Percentiles rank a stretch among this genome's conserved stretches.
phyloP scores from a whole-genome alignment of 345 rosid species.

The Turnera subulata region DNA sequence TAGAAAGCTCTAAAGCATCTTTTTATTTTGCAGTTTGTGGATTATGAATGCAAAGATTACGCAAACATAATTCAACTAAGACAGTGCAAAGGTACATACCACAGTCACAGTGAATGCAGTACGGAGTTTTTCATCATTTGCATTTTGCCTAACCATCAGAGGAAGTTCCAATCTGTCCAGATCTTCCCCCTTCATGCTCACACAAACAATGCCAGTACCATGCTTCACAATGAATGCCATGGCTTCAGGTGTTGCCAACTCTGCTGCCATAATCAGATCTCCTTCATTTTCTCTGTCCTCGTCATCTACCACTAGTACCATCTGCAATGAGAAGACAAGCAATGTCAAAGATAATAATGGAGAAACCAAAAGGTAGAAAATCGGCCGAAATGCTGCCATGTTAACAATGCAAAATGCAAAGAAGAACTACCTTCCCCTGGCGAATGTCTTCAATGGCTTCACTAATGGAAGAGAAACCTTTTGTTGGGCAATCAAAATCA shows the following conservation, averaged over 20 bases:
- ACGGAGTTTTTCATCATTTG: slow-evolving; percentile 77
- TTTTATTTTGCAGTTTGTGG: too few species aligned
- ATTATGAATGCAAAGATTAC: too few species aligned
- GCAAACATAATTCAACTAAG: too few species aligned
- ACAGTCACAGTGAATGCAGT: slow-evolving; percentile 94
- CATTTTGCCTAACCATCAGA: slow-evolving; percentile 72
- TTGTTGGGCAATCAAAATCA: slow-evolving; percentile 68
- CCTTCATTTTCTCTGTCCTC: slow-evolving; percentile 98
- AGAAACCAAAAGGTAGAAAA: slow-evolving; percentile 3
- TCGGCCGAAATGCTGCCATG: not conserved
- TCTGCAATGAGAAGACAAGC: slow-evolving; percentile 40
- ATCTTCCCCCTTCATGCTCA: slow-evolving; percentile 74
- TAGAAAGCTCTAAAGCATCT: too few species aligned
- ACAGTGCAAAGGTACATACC: slow-evolving; percentile 38
- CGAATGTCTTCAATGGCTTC: slow-evolving; percentile 91
- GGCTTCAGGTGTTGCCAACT: slow-evolving; percentile 79
- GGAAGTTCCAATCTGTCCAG: slow-evolving; percentile 82
- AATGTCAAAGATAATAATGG: too few species aligned
- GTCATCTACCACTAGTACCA: slow-evolving; percentile 88
- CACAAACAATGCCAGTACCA: slow-evolving; percentile 88
- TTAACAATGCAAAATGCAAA: not conserved
- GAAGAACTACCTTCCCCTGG: slow-evolving; percentile 65
- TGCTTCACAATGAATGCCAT: slow-evolving; percentile 96
- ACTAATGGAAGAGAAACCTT: slow-evolving; percentile 70
- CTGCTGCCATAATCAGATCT: slow-evolving; percentile 85